phyloP scores from a whole-genome alignment of 495 filamentous ascomycete species.

The Astrothelium subdiscretum region DNA sequence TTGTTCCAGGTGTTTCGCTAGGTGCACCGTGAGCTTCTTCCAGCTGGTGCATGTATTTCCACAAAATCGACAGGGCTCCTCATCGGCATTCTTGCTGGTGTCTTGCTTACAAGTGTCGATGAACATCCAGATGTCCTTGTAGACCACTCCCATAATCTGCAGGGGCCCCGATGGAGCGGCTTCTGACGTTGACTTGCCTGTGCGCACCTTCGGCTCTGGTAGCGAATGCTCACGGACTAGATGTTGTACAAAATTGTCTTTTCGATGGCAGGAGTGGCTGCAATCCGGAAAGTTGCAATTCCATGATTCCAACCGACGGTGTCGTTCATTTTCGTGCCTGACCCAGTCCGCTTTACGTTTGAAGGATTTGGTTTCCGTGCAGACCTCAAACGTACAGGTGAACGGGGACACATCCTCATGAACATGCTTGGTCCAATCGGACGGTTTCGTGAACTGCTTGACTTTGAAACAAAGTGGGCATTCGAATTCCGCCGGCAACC shows the following conservation, averaged over 20 bases:
- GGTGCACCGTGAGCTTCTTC: constrained; percentile 90
- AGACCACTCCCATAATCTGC: constrained; percentile 44
- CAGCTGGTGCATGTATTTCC: constrained; percentile 69
- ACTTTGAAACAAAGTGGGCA: constrained; percentile 83
- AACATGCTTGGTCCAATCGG: constrained; percentile 97
- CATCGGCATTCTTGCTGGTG: constrained; percentile 49
- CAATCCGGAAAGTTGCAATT: constrained; percentile 72
- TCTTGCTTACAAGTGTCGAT: constrained; percentile 72
- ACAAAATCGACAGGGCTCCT: constrained; percentile 90
- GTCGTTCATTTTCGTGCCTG: constrained; percentile 85
- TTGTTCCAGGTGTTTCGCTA: constrained; percentile 95
- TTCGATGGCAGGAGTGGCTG: constrained; percentile 73
- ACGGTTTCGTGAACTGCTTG: constrained; percentile 87
- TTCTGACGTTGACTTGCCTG: constrained; percentile 5
- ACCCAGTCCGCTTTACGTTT: constrained; percentile 98
- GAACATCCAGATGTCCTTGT: constrained; percentile 54
- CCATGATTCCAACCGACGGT: constrained; percentile 92
- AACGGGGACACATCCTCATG: constrained; percentile 94
- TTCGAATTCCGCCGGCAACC: constrained; percentile 82
- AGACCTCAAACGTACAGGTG: constrained; percentile 81
- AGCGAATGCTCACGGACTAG: constrained; percentile 89
- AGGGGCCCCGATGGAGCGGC: constrained; percentile 17
- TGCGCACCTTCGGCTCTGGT: constrained; percentile 54
- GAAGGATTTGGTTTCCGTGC: constrained; percentile 84
- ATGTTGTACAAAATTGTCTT: constrained; percentile 94